Evolutionary conservation across 805 yeast species (phyloP).

Genomic region (Candida dendrica): DNA sequence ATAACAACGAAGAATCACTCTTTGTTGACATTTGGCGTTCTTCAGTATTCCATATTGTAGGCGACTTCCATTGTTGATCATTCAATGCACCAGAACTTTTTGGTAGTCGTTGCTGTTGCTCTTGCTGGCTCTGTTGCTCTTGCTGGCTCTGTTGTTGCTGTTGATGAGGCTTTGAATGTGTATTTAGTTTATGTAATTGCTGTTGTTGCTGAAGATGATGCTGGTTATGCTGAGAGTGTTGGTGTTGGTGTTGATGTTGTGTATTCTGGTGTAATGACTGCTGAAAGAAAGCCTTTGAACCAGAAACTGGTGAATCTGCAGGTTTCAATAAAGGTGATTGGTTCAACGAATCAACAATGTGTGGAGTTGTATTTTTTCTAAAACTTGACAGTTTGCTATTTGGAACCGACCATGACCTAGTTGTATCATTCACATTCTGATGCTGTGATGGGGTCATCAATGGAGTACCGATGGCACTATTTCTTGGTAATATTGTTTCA

Average conservation of each 20-base stretch:
- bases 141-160: not conserved
- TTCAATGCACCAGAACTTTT: not conserved
- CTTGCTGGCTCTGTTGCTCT: not conserved
- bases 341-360: slow-evolving; percentile 8
- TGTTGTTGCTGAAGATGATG: too few relatives aligned
- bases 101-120: too few relatives aligned
- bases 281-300: not conserved
- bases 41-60: slow-evolving; percentile 18
- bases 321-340: slow-evolving; percentile 18
- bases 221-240: not conserved
- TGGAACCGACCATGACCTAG: slow-evolving; percentile 15
- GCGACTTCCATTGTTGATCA: not conserved
- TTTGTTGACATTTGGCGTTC: slow-evolving; percentile 19
- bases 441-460: not conserved
- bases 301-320: slow-evolving; percentile 5
- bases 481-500: not conserved
- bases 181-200: too few relatives aligned
- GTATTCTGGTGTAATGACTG: not conserved
- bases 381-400: slow-evolving; percentile 20
- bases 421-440: not conserved
- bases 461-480: not conserved
- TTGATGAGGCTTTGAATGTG: not conserved
- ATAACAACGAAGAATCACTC: slow-evolving; percentile 19
- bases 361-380: slow-evolving; percentile 11
- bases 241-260: not conserved